Conservation (phyloP, 1,284 basidiomycete species). For the Sporisorium exsertum region DNA sequence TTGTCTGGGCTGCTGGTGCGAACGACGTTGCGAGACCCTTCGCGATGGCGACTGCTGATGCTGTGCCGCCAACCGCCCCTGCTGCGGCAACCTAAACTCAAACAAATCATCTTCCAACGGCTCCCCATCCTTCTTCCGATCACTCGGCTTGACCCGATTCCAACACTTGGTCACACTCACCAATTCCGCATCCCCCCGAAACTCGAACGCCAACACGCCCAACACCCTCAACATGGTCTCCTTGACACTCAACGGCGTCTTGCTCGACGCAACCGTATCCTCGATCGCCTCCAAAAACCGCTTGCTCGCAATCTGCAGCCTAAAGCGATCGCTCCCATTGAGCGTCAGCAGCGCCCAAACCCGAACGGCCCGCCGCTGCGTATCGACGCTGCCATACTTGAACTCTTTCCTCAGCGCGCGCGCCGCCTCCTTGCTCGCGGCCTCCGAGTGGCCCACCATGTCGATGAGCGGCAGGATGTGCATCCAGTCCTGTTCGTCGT, state of each 20-base stretch:
- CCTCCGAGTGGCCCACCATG: constrained; percentile 50
- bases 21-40: constrained; percentile 1
- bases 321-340: constrained; percentile 58
- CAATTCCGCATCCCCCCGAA: constrained; percentile 51
- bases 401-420: constrained; percentile 61
- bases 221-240: constrained; percentile 56
- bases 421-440: constrained; percentile 62
- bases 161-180: constrained; percentile 55
- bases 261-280: constrained; percentile 46
- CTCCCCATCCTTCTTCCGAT: constrained; percentile 52
- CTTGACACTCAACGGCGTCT: constrained; percentile 57
- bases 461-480: constrained; percentile 45
- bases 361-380: constrained; percentile 53
- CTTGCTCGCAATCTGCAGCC: constrained; percentile 57
- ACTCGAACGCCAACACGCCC: constrained; percentile 61
- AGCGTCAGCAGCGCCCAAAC: constrained; percentile 59
- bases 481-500: constrained; percentile 48
- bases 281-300: constrained; percentile 61
- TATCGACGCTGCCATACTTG: constrained; percentile 48
- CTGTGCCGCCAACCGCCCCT: not conserved
- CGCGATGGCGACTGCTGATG: constrained; percentile 8
- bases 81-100: constrained; percentile 47
- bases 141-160: constrained; percentile 58
- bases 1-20: constrained; percentile 8
- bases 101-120: constrained; percentile 40